Evolutionary conservation across 2,329 filamentous ascomycete species (phyloP).

Genomic region (Teratosphaeria gauchensis): DNA sequence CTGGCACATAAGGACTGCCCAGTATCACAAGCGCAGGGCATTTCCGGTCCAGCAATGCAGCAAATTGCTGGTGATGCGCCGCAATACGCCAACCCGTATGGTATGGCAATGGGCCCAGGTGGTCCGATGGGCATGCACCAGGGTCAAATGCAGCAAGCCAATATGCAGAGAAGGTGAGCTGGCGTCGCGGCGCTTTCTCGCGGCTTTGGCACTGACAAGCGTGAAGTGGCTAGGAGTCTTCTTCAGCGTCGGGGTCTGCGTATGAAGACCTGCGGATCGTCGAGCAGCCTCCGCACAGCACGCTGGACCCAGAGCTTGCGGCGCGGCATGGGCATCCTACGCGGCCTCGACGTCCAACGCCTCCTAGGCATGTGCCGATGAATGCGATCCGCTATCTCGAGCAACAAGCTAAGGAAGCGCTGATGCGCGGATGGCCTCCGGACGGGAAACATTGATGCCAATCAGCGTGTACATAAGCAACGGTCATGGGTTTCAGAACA

Average conservation of each 20-base stretch:
- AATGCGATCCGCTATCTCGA: too few species aligned
- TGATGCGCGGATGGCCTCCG: neutral
- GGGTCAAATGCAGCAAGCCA: constrained; percentile 22
- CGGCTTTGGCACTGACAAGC: neutral
- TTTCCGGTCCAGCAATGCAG: constrained; percentile 44
- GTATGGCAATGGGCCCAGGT: constrained; percentile 33
- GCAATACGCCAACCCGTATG: constrained; percentile 38
- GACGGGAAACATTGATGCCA: neutral
- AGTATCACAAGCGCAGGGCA: constrained; percentile 75
- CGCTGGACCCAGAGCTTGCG: neutral
- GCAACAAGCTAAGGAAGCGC: neutral
- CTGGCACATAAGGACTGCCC: constrained; percentile 95
- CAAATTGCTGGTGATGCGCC: constrained; percentile 37
- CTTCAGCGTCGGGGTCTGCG: neutral
- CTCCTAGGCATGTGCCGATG: too few species aligned
- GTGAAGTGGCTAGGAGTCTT: neutral
- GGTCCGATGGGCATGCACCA: constrained; percentile 20
- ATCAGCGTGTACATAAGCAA: neutral
- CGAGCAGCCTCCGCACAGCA: neutral
- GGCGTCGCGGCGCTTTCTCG: neutral
- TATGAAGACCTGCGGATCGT: neutral
- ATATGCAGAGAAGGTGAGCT: constrained; percentile 28
- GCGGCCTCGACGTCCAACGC: neutral
- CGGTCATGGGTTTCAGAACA: neutral
- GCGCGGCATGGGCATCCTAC: neutral